phyloP scores from a whole-genome alignment of 148 eudicot species.

The Persicaria tinctoria region DNA sequence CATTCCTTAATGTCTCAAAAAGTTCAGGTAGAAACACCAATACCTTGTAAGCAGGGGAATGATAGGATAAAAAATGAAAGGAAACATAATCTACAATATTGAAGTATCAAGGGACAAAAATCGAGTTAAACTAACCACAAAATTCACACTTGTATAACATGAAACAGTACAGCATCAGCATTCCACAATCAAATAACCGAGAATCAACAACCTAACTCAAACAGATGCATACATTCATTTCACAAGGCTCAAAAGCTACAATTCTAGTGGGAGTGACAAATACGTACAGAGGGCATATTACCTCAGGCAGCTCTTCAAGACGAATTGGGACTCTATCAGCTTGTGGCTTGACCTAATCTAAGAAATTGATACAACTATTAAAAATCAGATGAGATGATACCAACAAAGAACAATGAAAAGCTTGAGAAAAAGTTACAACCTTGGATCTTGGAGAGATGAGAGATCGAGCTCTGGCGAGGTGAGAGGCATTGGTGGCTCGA shows the following conservation, averaged over 20 bases:
- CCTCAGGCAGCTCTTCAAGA: constrained; percentile 77
- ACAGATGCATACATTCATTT: neutral
- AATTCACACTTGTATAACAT: too few relatives aligned
- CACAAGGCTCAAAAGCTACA: neutral
- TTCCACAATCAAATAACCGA: neutral
- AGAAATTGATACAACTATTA: neutral
- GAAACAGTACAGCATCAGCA: too few relatives aligned
- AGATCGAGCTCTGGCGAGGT: too few relatives aligned
- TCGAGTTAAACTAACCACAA: neutral
- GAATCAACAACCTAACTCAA: neutral
- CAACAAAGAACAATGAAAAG: neutral
- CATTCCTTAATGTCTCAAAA: constrained; percentile 64
- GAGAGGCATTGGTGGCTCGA: too few relatives aligned
- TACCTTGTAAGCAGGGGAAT: constrained; percentile 35
- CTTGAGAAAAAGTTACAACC: constrained; percentile 26
- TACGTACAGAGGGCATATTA: constrained; percentile 15
- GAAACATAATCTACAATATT: neutral
- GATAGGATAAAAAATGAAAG: neutral
- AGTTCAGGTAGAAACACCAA: constrained; percentile 93
- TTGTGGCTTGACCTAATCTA: constrained; percentile 71
- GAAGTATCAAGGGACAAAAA: neutral
- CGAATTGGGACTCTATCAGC: constrained; percentile 82
- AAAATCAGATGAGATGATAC: neutral
- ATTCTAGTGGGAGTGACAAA: neutral
- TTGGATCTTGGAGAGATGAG: constrained; percentile 20